Conservation (phyloP, 768 basidiomycete genomes). For the Coprinopsis sp. region DNA sequence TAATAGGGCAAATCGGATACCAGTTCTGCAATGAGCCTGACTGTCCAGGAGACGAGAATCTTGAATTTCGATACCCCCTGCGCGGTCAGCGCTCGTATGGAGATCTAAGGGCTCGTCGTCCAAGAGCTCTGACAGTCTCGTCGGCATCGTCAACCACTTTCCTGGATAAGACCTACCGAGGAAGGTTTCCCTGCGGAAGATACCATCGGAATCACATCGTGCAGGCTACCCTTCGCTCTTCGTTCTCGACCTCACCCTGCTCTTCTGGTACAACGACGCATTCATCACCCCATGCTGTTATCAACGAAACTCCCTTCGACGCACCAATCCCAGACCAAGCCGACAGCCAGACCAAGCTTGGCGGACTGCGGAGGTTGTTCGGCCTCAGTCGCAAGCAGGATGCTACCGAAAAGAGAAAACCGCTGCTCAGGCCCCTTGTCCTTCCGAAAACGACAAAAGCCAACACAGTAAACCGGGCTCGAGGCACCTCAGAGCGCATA, state of each 20-base stretch:
- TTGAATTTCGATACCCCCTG: background rate
- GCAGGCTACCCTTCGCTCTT: slow-evolving; percentile 4
- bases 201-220: slow-evolving; percentile 7
- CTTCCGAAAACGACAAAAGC: background rate
- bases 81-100: background rate
- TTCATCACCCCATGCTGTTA: background rate
- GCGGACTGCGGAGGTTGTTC: too few relatives aligned
- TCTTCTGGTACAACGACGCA: background rate
- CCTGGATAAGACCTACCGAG: slow-evolving; percentile 5
- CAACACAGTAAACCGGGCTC: background rate
- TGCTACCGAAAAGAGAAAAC: too few relatives aligned
- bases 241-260: background rate
- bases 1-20: background rate
- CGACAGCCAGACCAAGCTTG: too few relatives aligned
- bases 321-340: too few relatives aligned
- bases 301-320: too few relatives aligned
- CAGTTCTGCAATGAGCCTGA: background rate
- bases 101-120: background rate
- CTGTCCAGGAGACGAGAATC: background rate
- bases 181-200: slow-evolving; percentile 7
- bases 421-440: background rate
- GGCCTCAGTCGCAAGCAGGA: too few relatives aligned
- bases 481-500: background rate
- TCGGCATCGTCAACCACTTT: slow-evolving; percentile 6
- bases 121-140: slow-evolving; percentile 3